Evolutionary conservation across 2,329 filamentous ascomycete genomes (phyloP).

Genomic region (Alternaria brassicae): DNA sequence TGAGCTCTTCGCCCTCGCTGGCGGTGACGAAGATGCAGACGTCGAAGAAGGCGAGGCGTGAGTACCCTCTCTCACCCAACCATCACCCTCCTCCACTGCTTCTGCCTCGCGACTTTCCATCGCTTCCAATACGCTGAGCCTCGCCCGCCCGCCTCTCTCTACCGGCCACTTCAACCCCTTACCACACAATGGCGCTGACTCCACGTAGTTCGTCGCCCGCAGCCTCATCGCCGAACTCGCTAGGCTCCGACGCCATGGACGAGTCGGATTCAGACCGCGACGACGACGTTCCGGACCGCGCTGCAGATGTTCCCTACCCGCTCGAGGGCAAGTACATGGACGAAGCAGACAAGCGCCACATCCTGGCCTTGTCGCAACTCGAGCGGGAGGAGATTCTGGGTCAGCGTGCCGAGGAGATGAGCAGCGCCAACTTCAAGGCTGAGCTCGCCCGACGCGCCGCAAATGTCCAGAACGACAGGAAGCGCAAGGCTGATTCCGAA

Average conservation of each 20-base stretch:
- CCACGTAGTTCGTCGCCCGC: constrained; percentile 70
- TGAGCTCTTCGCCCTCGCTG: constrained; percentile 90
- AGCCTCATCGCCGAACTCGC: constrained; percentile 70
- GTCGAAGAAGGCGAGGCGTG: constrained; percentile 85
- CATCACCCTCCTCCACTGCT: constrained; percentile 11
- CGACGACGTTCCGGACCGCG: constrained; percentile 56
- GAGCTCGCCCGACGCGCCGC: constrained; percentile 80
- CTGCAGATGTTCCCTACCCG: constrained; percentile 74
- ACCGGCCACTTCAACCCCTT: constrained; percentile 15
- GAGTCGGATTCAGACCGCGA: constrained; percentile 66
- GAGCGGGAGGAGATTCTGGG: constrained; percentile 90
- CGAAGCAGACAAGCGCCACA: constrained; percentile 63
- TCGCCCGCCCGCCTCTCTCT: constrained; percentile 23
- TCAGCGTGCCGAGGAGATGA: constrained; percentile 82
- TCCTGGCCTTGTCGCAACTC: constrained; percentile 87
- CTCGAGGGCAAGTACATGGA: constrained; percentile 82
- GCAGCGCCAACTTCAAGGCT: constrained; percentile 80
- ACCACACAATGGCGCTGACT: constrained; percentile 38
- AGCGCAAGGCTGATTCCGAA: constrained; percentile 78
- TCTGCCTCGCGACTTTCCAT: constrained; percentile 3
- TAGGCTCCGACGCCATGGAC: constrained; percentile 88
- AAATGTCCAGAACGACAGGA: constrained; percentile 65
- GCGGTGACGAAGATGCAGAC: constrained; percentile 67
- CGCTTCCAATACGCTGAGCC: constrained; percentile 4
- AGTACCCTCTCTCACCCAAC: constrained; percentile 53